Evolutionary conservation across 805 yeast species (phyloP).

Genomic region (Lipomyces mesembrius): DNA sequence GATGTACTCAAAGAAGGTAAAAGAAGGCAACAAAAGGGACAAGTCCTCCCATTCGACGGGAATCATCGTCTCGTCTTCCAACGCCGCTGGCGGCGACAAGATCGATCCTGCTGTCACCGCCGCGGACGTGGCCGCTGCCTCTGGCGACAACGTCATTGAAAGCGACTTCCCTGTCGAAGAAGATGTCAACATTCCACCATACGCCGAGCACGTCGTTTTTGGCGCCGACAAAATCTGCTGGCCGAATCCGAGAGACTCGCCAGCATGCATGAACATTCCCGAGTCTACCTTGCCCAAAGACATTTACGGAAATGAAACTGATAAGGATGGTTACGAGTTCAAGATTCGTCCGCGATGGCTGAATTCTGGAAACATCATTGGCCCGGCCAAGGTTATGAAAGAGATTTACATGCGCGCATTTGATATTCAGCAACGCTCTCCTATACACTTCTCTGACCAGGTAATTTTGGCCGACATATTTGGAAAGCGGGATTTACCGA

Average conservation of each 20-base stretch:
- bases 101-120: constrained; percentile 7
- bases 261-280: constrained; percentile 34
- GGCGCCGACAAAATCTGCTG: constrained; percentile 38
- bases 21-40: neutral
- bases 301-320: constrained; percentile 34
- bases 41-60: neutral
- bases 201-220: constrained; percentile 27
- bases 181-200: constrained; percentile 13
- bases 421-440: constrained; percentile 28
- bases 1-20: constrained; percentile 8
- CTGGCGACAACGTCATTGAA: constrained; percentile 8
- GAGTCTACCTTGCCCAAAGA: constrained; percentile 22
- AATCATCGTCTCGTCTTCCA: constrained; percentile 18
- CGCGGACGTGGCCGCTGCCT: constrained; percentile 14
- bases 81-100: constrained; percentile 11
- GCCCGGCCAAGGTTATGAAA: constrained; percentile 21
- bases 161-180: neutral
- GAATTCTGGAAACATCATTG: constrained; percentile 28
- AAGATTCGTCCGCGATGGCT: constrained; percentile 29
- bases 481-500: constrained; percentile 33
- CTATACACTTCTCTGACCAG: constrained; percentile 31
- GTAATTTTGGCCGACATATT: constrained; percentile 35
- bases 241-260: constrained; percentile 30
- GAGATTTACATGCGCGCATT: constrained; percentile 29
- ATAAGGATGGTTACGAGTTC: constrained; percentile 18